Percentiles rank a stretch among this genome's conserved stretches.
Conservation (phyloP, 163 green algal genomes). For the Trebouxia gelatinosa region DNA sequence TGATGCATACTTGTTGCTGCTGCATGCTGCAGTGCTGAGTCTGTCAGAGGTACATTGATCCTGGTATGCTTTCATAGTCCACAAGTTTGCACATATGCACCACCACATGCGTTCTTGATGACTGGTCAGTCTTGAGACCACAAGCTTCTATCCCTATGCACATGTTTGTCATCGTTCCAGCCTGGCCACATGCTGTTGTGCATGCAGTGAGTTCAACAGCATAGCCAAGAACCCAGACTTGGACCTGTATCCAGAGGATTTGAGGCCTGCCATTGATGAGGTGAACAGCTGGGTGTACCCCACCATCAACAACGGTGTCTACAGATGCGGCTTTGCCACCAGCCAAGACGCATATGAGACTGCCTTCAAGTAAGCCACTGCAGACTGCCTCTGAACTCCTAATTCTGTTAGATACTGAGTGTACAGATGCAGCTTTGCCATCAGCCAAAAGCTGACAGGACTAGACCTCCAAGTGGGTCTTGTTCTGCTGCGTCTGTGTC, state of each 20-base stretch:
- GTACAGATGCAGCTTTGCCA: neutral
- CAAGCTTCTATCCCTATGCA: too few species aligned
- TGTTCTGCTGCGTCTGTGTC: too few species aligned
- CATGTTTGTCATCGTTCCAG: too few species aligned
- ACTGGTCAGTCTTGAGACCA: too few species aligned
- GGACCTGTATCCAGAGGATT: slow-evolving; percentile 51
- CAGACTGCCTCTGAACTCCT: too few species aligned
- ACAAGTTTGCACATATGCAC: too few species aligned
- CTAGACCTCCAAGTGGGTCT: too few species aligned
- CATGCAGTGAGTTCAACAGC: slow-evolving; percentile 62
- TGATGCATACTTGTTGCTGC: neutral
- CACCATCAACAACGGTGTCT: slow-evolving; percentile 85
- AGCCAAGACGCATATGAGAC: slow-evolving; percentile 78
- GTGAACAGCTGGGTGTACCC: slow-evolving; percentile 59
- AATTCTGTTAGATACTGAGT: neutral
- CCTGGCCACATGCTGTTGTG: neutral
- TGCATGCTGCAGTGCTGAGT: neutral
- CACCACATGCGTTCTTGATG: too few species aligned
- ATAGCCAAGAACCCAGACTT: slow-evolving; percentile 50
- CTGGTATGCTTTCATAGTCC: too few species aligned
- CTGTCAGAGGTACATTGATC: too few species aligned
- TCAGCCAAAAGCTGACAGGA: too few species aligned
- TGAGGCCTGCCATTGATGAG: slow-evolving; percentile 35
- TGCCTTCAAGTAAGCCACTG: slow-evolving; percentile 68
- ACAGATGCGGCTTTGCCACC: slow-evolving; percentile 75